Evolutionary conservation across 306 rosid species (phyloP).

Genomic region (Gynostemma pentaphyllum): DNA sequence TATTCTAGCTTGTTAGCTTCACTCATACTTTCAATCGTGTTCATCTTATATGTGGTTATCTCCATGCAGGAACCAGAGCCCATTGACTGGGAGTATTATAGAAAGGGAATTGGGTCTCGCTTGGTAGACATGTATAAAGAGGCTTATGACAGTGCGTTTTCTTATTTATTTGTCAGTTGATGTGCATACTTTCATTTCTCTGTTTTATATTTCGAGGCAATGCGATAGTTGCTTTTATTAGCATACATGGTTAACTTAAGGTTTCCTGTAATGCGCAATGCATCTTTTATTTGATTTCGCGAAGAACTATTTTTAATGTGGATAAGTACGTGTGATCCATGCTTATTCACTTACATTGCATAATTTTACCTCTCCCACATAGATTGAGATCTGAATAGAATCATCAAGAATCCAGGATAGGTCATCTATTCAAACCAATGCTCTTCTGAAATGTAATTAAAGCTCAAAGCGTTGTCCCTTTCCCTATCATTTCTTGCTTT

Average conservation of each 20-base stretch:
- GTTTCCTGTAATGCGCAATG: too few species aligned
- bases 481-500: not conserved
- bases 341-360: not conserved
- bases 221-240: not conserved
- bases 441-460: not conserved
- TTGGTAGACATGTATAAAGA: slow-evolving; percentile 98
- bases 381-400: not conserved
- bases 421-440: not conserved
- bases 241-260: not conserved
- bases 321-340: not conserved
- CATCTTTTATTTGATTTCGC: not conserved
- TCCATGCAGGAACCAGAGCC: slow-evolving; percentile 91
- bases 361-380: not conserved
- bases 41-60: slow-evolving; percentile 10
- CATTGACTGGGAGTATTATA: slow-evolving; percentile 87
- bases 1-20: not conserved
- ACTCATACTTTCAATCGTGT: not conserved
- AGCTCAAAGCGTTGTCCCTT: not conserved
- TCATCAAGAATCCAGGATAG: not conserved
- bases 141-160: slow-evolving; percentile 79
- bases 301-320: not conserved
- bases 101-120: slow-evolving; percentile 89
- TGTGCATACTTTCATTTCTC: not conserved
- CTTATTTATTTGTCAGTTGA: not conserved
- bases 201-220: not conserved